Percentiles rank a stretch among this genome's conserved stretches.
Evolutionary conservation across 2,329 filamentous ascomycete genomes (phyloP).

Genomic region (Juglanconis oblonga): DNA sequence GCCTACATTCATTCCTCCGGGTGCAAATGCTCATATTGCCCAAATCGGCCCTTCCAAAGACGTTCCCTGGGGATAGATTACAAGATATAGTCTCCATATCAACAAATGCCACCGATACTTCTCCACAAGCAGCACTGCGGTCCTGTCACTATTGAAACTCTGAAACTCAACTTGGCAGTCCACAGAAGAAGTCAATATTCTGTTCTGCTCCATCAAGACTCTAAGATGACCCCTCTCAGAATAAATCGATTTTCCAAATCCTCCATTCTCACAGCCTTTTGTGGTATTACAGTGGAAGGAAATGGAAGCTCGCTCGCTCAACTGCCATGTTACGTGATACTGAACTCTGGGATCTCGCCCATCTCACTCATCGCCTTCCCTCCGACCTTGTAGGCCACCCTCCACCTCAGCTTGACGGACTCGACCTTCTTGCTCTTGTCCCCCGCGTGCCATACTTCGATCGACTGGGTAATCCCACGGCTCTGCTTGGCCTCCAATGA

Average conservation of each 20-base stretch:
- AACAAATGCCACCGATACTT: background rate
- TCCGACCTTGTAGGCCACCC: slow-evolving; percentile 73
- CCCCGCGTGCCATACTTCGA: slow-evolving; percentile 71
- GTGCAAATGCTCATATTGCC: too few relatives aligned
- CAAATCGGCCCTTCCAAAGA: too few relatives aligned
- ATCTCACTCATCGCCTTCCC: slow-evolving; percentile 69
- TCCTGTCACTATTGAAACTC: background rate
- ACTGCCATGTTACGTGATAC: slow-evolving; percentile 53
- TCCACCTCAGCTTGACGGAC: slow-evolving; percentile 87
- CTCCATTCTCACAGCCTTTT: background rate
- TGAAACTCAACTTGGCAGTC: background rate
- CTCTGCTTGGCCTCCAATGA: slow-evolving; percentile 70
- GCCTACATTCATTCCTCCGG: too few relatives aligned
- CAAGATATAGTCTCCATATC: background rate
- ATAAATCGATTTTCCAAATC: background rate
- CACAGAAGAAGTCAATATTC: background rate
- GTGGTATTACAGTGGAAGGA: background rate
- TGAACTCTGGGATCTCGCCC: slow-evolving; percentile 79
- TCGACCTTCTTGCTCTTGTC: slow-evolving; percentile 67
- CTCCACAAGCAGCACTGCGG: background rate
- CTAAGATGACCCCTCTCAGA: too few relatives aligned
- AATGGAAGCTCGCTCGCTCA: too few relatives aligned
- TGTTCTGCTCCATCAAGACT: background rate
- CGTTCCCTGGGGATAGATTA: too few relatives aligned
- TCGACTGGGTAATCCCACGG: slow-evolving; percentile 75